Percentiles rank a stretch among this genome's conserved stretches.
Evolutionary conservation across 495 filamentous ascomycete species (phyloP).

Genomic region (Aspergillus coremiiformis): DNA sequence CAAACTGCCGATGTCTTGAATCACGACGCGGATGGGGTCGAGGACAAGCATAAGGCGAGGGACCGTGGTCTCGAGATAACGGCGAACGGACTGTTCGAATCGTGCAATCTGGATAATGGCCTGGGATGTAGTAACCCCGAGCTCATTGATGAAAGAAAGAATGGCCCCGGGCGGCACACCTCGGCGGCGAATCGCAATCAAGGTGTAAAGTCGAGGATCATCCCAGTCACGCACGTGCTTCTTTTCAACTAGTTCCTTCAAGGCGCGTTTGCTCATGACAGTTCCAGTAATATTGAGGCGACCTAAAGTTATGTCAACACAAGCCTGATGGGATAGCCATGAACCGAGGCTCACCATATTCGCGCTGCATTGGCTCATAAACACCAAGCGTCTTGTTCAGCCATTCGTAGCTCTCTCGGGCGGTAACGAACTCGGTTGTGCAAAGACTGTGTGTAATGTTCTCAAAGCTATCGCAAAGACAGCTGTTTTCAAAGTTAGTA

Average conservation of each 20-base stretch:
- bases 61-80: conserved; percentile 75
- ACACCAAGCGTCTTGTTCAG: conserved; percentile 65
- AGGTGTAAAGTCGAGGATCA: conserved; percentile 80
- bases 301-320: background rate
- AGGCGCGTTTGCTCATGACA: conserved; percentile 75
- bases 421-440: conserved; percentile 76
- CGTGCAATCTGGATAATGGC: conserved; percentile 64
- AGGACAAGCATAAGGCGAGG: conserved; percentile 77
- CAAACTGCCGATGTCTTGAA: conserved; percentile 65
- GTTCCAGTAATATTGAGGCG: conserved; percentile 75
- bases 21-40: conserved; percentile 62
- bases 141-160: conserved; percentile 77
- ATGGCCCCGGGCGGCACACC: conserved; percentile 84
- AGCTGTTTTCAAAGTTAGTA: conserved; percentile 9
- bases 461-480: conserved; percentile 80
- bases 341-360: conserved; percentile 43
- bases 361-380: conserved; percentile 81
- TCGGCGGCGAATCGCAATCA: conserved; percentile 75
- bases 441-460: conserved; percentile 83
- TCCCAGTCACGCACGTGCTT: conserved; percentile 77
- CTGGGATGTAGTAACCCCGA: conserved; percentile 73
- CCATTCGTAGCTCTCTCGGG: conserved; percentile 81
- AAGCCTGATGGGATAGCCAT: background rate
- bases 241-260: conserved; percentile 66
- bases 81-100: conserved; percentile 72